Base-by-base conservation (phyloP, 345 rosid genomes). In the Gossypium longicalyx region DNA sequence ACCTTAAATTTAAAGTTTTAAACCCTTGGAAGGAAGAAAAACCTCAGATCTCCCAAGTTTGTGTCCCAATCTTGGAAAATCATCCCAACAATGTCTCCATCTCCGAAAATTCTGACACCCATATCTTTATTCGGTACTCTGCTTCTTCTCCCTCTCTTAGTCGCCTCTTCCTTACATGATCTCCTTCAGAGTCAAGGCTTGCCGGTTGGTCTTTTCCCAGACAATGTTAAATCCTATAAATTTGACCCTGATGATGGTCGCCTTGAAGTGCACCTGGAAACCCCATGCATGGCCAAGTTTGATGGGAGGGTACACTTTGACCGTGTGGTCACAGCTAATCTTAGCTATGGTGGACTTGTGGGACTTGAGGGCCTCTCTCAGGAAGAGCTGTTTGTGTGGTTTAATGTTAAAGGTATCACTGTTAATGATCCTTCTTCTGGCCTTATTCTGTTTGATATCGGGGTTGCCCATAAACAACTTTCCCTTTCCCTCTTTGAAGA, bases 381-480 rank as follows among this genome's bases (percentile, higher is more conserved):
- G 75, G 90, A 90, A 78, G 98, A 93, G 84, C 87, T 91, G 16
- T 93, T 93, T 59, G 85, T 91, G 15, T 93, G 97, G 98, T 80
- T 93, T 19, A 94, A 96, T 0, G 94, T 93, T 7, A 87, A 88
- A 76, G 96, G 92, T 74, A 91, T 93, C 57, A 78, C 79, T 23
- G 97, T 91, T n/a, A 87, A 72, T 9, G 96, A 91, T 81, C 89
- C 97, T 27, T 83, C 91, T 57, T 93, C 98, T 71, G 98, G 98
- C 34, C 79, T 93, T 78, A 91, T 93, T 71, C 78, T 89, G 67
- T 83, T 93, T 56, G 97, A 93, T 81, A 92, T 94, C 47, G 97
- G 88, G 17, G 85, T 91, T 75, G 97, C 97, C 85, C 85, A 81
- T 78, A 90, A 92, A 63, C 93, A 89, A 67, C 89, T 92, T 57